Evolutionary conservation across 768 basidiomycete species (phyloP), one percentile per base, ranked within the genome.

Genomic region (Boletus rubescentipes): DNA sequence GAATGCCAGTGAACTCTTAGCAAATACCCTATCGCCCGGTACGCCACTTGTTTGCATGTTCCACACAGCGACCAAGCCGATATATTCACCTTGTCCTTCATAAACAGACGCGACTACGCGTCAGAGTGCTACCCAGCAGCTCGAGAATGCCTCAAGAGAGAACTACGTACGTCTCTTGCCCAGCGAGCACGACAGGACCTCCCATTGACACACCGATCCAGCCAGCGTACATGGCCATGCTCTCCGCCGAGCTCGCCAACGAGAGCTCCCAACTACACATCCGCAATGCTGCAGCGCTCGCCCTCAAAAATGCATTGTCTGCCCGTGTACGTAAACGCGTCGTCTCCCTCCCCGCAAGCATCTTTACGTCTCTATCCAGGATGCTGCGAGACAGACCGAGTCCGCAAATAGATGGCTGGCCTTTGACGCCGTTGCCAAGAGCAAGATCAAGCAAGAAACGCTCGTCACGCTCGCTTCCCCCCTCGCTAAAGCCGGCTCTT

Each of bases 271-370:
- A 80, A 14, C 65, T 85, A 32, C 86, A 93, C 69, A 83, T 95
- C 48, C 81, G 97, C 61, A 96, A 91, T 67, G 94, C 96, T n/a
- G 95, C 97, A 21, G 94, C 93, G 69, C 79, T 99, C 47, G 95
- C 96, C 18, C 78, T 99, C 73, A 99, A 98, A 83, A 99, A 99
- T 72, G 83, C 93, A 55, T 74, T 99, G 54, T 83, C 87, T 32
- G 93, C 95, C 56, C 79, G 92, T 65, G 96, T 98, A 77, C 73
- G 91, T 76, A 64, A 59, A 64, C 56, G 63, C 60, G 56, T 63
- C 50, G 43, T 51, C 61, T 51, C 14, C 15, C 51, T 64, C 39
- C 34, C 57, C 48, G 18, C 43, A 42, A 49, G 42, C 31, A 23
- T 47, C 37, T 62, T 66, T 55, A 65, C 61, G 52, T 51, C 49